phyloP scores from a whole-genome alignment of 106 monocot species.

The Hemerocallis citrina region DNA sequence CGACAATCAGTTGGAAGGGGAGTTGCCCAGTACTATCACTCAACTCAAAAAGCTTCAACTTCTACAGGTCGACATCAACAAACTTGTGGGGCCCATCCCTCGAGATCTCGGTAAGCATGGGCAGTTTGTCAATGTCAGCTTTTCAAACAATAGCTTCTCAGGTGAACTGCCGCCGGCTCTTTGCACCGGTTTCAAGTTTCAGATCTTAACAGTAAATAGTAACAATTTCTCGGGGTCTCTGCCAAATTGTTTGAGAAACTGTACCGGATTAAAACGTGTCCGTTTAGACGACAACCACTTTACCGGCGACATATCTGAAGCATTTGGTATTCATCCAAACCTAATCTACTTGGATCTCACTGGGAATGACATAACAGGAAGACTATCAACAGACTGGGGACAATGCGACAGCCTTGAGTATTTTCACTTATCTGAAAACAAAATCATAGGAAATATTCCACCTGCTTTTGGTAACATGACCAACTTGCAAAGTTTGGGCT shows the following conservation, averaged over 20 bases:
- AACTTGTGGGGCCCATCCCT: slow-evolving; percentile 3
- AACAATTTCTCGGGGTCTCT: slow-evolving; percentile 60
- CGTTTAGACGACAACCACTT: slow-evolving; percentile 49
- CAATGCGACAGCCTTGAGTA: slow-evolving; percentile 28
- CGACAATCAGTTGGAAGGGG: slow-evolving; percentile 22
- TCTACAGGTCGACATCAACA: slow-evolving; percentile 14
- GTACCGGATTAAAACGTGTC: slow-evolving; percentile 22
- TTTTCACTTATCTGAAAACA: slow-evolving; percentile 18
- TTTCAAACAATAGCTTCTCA: slow-evolving; percentile 39
- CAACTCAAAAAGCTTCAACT: slow-evolving; percentile 11
- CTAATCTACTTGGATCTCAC: slow-evolving; percentile 39
- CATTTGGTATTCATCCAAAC: slow-evolving; percentile 32
- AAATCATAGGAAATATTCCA: slow-evolving; percentile 2
- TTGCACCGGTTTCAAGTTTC: slow-evolving; percentile 31
- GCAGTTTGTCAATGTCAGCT: background rate
- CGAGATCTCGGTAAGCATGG: background rate
- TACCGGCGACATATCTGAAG: slow-evolving; percentile 47
- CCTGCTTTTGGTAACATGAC: background rate
- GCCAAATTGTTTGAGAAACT: slow-evolving; percentile 49
- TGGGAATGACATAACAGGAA: slow-evolving; percentile 43
- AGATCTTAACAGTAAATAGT: slow-evolving; percentile 20
- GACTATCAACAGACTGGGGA: slow-evolving; percentile 49
- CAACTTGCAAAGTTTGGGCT: background rate
- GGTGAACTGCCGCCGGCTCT: slow-evolving; percentile 39
- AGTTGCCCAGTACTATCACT: slow-evolving; percentile 18